A percentile compares a stretch with the other conserved stretches of the same genome.
Conservation (phyloP, 768 basidiomycete species). For the Suillus bovinus region DNA sequence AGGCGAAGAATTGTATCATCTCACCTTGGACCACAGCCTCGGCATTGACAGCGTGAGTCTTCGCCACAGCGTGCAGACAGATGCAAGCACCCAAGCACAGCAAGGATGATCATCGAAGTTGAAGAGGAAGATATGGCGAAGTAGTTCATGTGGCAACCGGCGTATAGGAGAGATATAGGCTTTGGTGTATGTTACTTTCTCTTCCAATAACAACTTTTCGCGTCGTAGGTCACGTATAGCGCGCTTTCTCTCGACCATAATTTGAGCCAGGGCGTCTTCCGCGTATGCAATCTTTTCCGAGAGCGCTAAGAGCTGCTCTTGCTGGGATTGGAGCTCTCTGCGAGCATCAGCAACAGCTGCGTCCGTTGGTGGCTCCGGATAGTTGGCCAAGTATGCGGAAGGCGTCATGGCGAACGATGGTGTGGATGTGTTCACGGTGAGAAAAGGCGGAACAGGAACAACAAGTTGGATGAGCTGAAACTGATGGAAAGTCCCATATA, state of each 20-base stretch:
- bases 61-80: constrained; percentile 70
- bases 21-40: constrained; percentile 75
- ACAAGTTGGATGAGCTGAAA: constrained; percentile 11
- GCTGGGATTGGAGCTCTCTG: constrained; percentile 38
- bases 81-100: constrained; percentile 72
- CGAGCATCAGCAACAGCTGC: constrained; percentile 54
- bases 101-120: constrained; percentile 71
- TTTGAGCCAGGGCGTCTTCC: constrained; percentile 56
- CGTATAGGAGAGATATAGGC: constrained; percentile 76
- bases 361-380: constrained; percentile 62
- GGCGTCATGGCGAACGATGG: constrained; percentile 16
- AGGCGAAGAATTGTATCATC: constrained; percentile 16
- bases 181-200: constrained; percentile 47
- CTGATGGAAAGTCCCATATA: constrained; percentile 24
- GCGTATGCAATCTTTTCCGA: constrained; percentile 50
- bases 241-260: constrained; percentile 54
- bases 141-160: constrained; percentile 69
- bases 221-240: constrained; percentile 54
- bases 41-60: constrained; percentile 65
- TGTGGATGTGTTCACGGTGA: constrained; percentile 7
- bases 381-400: constrained; percentile 23
- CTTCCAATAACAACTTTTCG: constrained; percentile 50
- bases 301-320: constrained; percentile 33
- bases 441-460: constrained; percentile 14
- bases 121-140: constrained; percentile 70